phyloP scores from a whole-genome alignment of 176 grass and related monocot genomes.

The Raddia distichophylla region DNA sequence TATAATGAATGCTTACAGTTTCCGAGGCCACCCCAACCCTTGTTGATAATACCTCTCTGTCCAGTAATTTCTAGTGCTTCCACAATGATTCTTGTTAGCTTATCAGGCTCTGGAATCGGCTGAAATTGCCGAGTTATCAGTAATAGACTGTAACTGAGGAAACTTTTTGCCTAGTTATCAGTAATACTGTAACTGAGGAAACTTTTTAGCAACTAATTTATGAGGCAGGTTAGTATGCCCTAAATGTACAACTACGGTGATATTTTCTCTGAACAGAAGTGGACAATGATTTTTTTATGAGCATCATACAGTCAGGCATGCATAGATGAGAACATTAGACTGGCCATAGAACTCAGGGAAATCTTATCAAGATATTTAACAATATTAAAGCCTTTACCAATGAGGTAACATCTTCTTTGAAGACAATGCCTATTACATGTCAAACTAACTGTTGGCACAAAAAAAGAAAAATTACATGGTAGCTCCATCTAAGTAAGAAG shows the following conservation, averaged over 20 bases:
- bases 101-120: constrained; percentile 62
- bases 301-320: neutral
- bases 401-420: neutral
- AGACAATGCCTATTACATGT: neutral
- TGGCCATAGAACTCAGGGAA: neutral
- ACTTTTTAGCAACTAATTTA: neutral
- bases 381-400: neutral
- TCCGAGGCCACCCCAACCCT: constrained; percentile 66
- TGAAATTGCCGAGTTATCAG: constrained; percentile 17
- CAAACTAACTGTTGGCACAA: neutral
- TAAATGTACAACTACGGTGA: neutral
- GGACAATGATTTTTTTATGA: neutral
- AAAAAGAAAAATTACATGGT: neutral
- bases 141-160: neutral
- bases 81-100: constrained; percentile 60
- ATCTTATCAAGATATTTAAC: neutral
- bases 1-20: constrained; percentile 44
- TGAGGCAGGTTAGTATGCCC: neutral
- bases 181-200: neutral
- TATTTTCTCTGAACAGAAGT: constrained; percentile 9
- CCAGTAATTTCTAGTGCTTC: constrained; percentile 59
- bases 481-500: constrained; percentile 9
- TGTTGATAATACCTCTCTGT: constrained; percentile 69
- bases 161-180: neutral
- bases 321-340: neutral